A percentile compares a stretch with the other conserved stretches of the same genome.
These are phyloP conservation scores for Silene latifolia DNA, from an alignment of 148 eudicot species.

Conservation along the genomic window DNA sequence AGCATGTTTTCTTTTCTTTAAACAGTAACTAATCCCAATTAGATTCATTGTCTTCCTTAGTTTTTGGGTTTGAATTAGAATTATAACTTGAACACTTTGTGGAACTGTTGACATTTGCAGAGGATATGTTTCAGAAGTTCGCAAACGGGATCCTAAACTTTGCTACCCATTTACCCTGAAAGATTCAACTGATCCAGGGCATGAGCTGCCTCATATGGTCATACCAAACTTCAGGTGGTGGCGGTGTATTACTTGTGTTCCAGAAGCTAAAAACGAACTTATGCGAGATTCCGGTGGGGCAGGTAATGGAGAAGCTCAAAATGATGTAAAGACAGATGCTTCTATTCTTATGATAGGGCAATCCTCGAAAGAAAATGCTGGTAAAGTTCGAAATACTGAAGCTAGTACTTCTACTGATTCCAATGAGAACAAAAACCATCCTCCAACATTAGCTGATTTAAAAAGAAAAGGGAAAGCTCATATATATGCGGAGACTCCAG, in stretches of 20 bases:
- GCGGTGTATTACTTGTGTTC: constrained; percentile 42
- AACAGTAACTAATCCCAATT: neutral
- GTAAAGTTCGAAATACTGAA: constrained; percentile 22
- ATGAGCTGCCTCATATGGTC: constrained; percentile 51
- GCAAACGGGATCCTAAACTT: constrained; percentile 43
- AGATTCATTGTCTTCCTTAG: neutral
- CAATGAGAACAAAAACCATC: constrained; percentile 19
- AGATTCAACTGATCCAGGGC: constrained; percentile 21
- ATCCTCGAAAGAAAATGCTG: constrained; percentile 15
- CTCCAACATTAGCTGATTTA: constrained; percentile 14
- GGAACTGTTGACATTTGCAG: constrained; percentile 37
- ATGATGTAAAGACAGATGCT: constrained; percentile 8
- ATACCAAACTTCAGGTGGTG: constrained; percentile 59
- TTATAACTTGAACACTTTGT: neutral
- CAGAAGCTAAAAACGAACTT: constrained; percentile 10
- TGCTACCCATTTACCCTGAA: constrained; percentile 51
- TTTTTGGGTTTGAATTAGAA: neutral
- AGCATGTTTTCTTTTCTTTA: neutral
- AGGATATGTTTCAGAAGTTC: constrained; percentile 60
- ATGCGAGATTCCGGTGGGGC: neutral
- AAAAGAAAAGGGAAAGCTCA: constrained; percentile 36
- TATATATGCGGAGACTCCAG: constrained; percentile 17
- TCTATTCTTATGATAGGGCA: constrained; percentile 12
- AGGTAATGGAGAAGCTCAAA: constrained; percentile 11
- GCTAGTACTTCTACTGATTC: constrained; percentile 31